Conservation (phyloP, 139 green algal species). For the Closterium sp. region DNA sequence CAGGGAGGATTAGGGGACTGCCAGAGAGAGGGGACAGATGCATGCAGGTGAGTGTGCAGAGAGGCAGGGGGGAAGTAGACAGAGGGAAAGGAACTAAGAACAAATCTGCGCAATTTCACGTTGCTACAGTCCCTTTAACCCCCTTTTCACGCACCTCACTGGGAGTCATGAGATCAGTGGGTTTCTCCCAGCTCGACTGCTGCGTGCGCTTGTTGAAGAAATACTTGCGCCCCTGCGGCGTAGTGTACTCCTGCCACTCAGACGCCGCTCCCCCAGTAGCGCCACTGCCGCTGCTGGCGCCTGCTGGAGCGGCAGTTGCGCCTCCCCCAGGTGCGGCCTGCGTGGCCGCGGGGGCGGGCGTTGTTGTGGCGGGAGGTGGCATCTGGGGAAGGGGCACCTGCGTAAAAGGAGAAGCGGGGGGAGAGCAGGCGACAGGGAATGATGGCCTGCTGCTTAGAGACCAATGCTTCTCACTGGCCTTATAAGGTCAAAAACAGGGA, state of each 20-base stretch:
- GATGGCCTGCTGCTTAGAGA: neutral
- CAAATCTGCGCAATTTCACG: too few species aligned
- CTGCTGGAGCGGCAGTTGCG: neutral
- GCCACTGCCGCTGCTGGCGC: neutral
- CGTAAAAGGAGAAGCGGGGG: neutral
- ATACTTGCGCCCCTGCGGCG: slow-evolving; percentile 78
- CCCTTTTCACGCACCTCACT: too few species aligned
- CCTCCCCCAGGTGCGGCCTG: neutral
- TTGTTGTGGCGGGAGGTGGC: neutral
- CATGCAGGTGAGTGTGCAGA: too few species aligned
- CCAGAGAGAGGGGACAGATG: too few species aligned
- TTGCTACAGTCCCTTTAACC: too few species aligned
- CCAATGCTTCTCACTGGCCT: too few species aligned
- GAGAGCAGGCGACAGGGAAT: neutral
- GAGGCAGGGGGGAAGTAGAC: too few species aligned
- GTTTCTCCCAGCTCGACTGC: too few species aligned
- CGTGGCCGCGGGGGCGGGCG: neutral
- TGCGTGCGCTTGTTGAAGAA: slow-evolving; percentile 92
- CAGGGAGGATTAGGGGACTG: too few species aligned
- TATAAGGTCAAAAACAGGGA: too few species aligned
- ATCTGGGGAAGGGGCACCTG: neutral
- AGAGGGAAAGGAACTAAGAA: too few species aligned
- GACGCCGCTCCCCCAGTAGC: slow-evolving; percentile 36
- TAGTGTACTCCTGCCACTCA: slow-evolving; percentile 80
- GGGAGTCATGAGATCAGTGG: too few species aligned